A percentile compares a stretch with the other conserved stretches of the same genome.
Evolutionary conservation across 768 basidiomycete species (phyloP).

Genomic region (Leccinum longicurvipes): DNA sequence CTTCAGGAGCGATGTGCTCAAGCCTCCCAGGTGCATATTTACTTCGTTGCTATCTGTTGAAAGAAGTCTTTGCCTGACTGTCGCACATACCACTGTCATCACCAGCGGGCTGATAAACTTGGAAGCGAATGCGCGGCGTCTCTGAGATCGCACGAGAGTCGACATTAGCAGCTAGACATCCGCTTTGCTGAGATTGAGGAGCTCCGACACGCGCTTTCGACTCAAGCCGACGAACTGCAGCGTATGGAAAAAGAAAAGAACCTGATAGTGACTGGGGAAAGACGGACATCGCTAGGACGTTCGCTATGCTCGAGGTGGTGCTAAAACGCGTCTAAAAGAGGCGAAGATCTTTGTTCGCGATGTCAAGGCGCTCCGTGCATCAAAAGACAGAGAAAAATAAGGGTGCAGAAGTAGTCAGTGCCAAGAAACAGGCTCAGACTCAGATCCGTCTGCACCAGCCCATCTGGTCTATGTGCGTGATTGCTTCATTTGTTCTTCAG

Average conservation of each 20-base stretch:
- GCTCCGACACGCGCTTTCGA: slow-evolving; percentile 60
- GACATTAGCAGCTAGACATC: slow-evolving; percentile 70
- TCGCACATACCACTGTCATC: not conserved
- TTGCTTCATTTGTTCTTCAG: too few species aligned
- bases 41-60: too few species aligned
- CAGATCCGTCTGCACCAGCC: slow-evolving; percentile 59
- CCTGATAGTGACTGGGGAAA: slow-evolving; percentile 59
- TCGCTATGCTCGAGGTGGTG: slow-evolving; percentile 67
- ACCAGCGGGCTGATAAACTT: slow-evolving; percentile 57
- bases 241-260: slow-evolving; percentile 62
- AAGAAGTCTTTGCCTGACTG: not conserved
- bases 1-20: slow-evolving; percentile 67
- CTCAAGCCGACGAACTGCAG: slow-evolving; percentile 60
- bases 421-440: slow-evolving; percentile 63
- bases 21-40: slow-evolving; percentile 53
- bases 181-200: slow-evolving; percentile 72
- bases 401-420: slow-evolving; percentile 53
- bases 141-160: slow-evolving; percentile 65
- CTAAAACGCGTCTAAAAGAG: slow-evolving; percentile 73
- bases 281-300: slow-evolving; percentile 59
- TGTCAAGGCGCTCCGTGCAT: slow-evolving; percentile 58
- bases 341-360: slow-evolving; percentile 79
- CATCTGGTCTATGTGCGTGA: slow-evolving; percentile 56
- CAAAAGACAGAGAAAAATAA: slow-evolving; percentile 62
- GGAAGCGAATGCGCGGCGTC: slow-evolving; percentile 58